These are phyloP conservation scores for Cladosporium sp. DNA, from an alignment of 2,329 filamentous ascomycete species.

Conservation along the genomic window DNA sequence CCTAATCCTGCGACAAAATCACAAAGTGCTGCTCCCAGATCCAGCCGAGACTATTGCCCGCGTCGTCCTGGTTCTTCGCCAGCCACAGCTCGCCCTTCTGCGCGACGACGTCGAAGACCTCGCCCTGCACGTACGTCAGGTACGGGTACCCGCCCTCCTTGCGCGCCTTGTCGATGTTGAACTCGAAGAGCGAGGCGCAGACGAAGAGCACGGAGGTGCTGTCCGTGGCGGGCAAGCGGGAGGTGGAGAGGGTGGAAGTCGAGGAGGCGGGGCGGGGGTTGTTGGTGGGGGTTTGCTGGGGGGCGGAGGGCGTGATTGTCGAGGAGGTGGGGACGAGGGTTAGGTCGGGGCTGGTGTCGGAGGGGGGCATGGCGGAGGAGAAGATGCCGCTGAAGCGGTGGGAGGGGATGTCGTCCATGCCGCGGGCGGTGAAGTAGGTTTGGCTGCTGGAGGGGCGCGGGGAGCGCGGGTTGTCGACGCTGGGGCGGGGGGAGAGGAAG, in stretches of 20 bases:
- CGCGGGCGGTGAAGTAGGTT: constrained; percentile 26
- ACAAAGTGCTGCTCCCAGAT: constrained; percentile 98
- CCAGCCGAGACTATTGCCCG: constrained; percentile 75
- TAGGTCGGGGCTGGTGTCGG: neutral
- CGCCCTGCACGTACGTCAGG: constrained; percentile 87
- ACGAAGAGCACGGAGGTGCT: constrained; percentile 65
- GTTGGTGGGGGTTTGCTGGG: constrained; percentile 32
- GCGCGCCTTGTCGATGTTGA: constrained; percentile 89
- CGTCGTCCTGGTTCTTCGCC: constrained; percentile 92
- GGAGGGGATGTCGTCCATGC: constrained; percentile 14
- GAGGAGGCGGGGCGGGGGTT: constrained; percentile 10
- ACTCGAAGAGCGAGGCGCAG: constrained; percentile 90
- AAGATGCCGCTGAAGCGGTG: constrained; percentile 27
- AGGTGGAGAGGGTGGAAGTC: neutral
- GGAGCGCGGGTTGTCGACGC: constrained; percentile 19
- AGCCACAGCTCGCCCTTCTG: constrained; percentile 98
- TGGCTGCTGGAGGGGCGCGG: constrained; percentile 26
- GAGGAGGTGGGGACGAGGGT: constrained; percentile 4
- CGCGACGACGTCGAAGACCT: constrained; percentile 68
- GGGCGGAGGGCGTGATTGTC: constrained; percentile 1
- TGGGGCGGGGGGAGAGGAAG: constrained; percentile 19
- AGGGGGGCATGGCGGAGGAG: constrained; percentile 28
- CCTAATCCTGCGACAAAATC: constrained; percentile 18
- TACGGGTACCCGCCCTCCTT: constrained; percentile 94
- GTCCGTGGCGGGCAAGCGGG: constrained; percentile 16